These are phyloP conservation scores for Ganoderma resinaceum DNA, from an alignment of 1,284 basidiomycete species.

Conservation along the genomic window DNA sequence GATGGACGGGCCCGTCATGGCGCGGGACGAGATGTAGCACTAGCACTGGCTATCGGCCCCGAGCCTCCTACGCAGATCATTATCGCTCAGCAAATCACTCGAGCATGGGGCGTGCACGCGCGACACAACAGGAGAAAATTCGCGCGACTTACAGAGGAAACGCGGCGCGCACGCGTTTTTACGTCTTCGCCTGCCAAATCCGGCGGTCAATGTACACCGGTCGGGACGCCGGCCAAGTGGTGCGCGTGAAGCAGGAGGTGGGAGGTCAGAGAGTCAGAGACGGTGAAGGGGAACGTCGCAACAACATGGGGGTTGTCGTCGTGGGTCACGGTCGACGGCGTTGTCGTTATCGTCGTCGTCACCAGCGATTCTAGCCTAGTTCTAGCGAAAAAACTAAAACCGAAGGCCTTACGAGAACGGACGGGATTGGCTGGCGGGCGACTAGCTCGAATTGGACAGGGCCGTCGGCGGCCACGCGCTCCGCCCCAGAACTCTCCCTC, in stretches of 20 bases:
- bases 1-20: not conserved
- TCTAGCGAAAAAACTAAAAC: not conserved
- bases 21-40: not conserved
- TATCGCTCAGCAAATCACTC: not conserved
- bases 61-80: not conserved
- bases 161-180: not conserved
- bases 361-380: not conserved
- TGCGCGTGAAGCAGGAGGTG: not conserved
- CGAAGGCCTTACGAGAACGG: not conserved
- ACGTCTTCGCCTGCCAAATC: not conserved
- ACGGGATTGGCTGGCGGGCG: slow-evolving; percentile 3
- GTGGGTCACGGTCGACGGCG: not conserved
- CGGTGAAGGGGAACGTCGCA: not conserved
- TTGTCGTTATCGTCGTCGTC: not conserved
- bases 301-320: not conserved
- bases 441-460: not conserved
- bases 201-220: not conserved
- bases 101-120: not conserved
- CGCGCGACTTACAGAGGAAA: slow-evolving; percentile 1
- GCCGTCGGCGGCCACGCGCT: not conserved
- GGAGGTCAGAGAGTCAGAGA: not conserved
- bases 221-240: not conserved
- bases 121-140: not conserved
- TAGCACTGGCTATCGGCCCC: not conserved
- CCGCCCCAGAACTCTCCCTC: not conserved